Base-by-base conservation (phyloP, 345 rosid species). In the Corchorus olitorius region DNA sequence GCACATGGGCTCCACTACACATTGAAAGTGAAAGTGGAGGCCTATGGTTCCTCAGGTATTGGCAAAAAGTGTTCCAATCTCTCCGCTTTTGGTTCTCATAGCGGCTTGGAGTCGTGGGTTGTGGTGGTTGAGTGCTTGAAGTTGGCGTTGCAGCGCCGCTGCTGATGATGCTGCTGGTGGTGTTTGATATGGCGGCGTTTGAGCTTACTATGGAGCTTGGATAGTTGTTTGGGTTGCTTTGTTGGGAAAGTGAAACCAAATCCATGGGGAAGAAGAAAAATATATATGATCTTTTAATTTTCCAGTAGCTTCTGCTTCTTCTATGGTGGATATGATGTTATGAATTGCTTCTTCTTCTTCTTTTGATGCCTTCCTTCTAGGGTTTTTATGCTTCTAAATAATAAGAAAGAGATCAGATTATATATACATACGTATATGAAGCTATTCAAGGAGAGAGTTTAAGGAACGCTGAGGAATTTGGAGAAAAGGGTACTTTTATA, bases 1-100 rank as follows among this genome's bases (percentile, higher is more conserved):
- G 91, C 20, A 94, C 94, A 65, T 94, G 93, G 56, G 93, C 93
- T 1, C 98, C 98, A 43, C 93, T 91, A 68, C 97, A 92, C 86
- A 88, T 84, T 72, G 92, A 76, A 4, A 94, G 91, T 1, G 86
- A 82, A 13, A 94, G 83, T 1, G 97, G 98, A 0, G 97, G 97
- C 78, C 92, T 81, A 83, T 93, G 91, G 77, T 93, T 93, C 54
- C 96, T 77, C 2, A 93, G 85, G 82, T 93, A 93, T 79, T 93
- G 97, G 69, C 97, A 91, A 84, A 93, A 93, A 43, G 97, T 93
- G 86, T 93, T 91, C 97, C 97, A 93, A 83, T 93, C 97, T 58
- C 97, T 81, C 22, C 97, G 76, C 84, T 93, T 93, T 67, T 93
- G 97, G 81, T 91, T 93, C 85, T 91, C 96, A 46, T 93, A 93